Evolutionary conservation across 306 rosid species (phyloP).

Genomic region (Vigna trinervia): DNA sequence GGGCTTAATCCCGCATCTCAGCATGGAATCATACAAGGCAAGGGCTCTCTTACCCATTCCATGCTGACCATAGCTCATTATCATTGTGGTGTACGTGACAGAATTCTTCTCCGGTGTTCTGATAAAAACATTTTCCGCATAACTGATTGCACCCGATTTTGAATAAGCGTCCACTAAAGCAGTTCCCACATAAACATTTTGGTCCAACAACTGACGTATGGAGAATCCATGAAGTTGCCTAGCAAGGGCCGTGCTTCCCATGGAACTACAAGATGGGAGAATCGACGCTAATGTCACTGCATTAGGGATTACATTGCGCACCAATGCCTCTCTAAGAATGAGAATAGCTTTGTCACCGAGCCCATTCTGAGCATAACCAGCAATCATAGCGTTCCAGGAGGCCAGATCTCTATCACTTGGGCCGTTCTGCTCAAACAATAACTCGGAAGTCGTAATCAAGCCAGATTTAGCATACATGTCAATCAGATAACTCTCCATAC

Average conservation of each 20-base stretch:
- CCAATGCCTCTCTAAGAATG: conserved; percentile 64
- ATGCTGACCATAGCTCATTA: conserved; percentile 82
- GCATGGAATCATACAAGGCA: conserved; percentile 70
- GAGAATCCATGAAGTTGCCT: conserved; percentile 85
- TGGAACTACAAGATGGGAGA: conserved; percentile 80
- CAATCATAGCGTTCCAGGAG: conserved; percentile 85
- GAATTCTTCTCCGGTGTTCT: conserved; percentile 66
- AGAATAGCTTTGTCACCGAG: conserved; percentile 64
- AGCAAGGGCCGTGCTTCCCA: conserved; percentile 71
- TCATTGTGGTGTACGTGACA: conserved; percentile 84
- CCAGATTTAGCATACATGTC: conserved; percentile 90
- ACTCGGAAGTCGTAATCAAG: conserved; percentile 60
- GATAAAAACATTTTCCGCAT: conserved; percentile 73
- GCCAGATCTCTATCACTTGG: conserved; percentile 67
- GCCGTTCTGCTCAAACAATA: conserved; percentile 56
- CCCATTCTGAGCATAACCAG: conserved; percentile 83
- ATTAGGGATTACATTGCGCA: conserved; percentile 61
- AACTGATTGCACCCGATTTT: conserved; percentile 70
- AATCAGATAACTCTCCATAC: conserved; percentile 81
- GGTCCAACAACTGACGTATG: conserved; percentile 62
- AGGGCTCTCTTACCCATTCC: conserved; percentile 89
- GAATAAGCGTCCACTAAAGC: conserved; percentile 84
- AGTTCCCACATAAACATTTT: conserved; percentile 78
- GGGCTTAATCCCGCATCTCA: conserved; percentile 61
- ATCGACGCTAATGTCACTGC: conserved; percentile 81